Conservation (phyloP, 352 stramenopile genomes). For the Phytophthora sansomeana region DNA sequence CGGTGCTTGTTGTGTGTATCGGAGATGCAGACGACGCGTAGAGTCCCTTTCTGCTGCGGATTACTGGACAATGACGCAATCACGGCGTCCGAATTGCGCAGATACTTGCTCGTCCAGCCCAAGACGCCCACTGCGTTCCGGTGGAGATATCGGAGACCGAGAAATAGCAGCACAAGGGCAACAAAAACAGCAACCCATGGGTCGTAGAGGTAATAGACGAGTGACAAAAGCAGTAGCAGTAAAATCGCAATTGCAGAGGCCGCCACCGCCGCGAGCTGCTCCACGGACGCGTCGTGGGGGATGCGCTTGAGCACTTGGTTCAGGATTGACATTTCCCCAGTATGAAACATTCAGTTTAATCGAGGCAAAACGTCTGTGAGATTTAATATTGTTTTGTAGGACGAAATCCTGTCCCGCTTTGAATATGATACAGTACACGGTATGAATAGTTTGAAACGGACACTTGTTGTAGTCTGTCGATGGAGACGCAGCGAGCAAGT, state of each 20-base stretch:
- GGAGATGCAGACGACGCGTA: slow-evolving; percentile 84
- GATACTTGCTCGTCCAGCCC: slow-evolving; percentile 54
- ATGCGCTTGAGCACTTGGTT: slow-evolving; percentile 43
- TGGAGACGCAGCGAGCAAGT: slow-evolving; percentile 12
- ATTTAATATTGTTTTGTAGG: no score
- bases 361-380: no score
- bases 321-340: slow-evolving; percentile 29
- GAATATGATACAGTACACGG: no score
- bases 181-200: slow-evolving; percentile 20
- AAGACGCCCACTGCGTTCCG: slow-evolving; percentile 70
- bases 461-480: background rate
- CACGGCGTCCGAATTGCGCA: slow-evolving; percentile 47
- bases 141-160: slow-evolving; percentile 60
- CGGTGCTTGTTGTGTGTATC: slow-evolving; percentile 84
- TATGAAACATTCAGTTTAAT: background rate
- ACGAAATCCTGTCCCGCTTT: no score
- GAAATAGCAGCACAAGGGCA: slow-evolving; percentile 26
- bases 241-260: slow-evolving; percentile 18
- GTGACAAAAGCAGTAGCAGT: slow-evolving; percentile 6
- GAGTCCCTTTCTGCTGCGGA: slow-evolving; percentile 57
- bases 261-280: slow-evolving; percentile 32
- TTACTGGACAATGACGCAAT: slow-evolving; percentile 41
- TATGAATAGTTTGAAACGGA: background rate
- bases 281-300: slow-evolving; percentile 51
- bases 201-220: slow-evolving; percentile 42